Evolutionary conservation across 768 basidiomycete species (phyloP).

Genomic region (Amanita fuliginea): DNA sequence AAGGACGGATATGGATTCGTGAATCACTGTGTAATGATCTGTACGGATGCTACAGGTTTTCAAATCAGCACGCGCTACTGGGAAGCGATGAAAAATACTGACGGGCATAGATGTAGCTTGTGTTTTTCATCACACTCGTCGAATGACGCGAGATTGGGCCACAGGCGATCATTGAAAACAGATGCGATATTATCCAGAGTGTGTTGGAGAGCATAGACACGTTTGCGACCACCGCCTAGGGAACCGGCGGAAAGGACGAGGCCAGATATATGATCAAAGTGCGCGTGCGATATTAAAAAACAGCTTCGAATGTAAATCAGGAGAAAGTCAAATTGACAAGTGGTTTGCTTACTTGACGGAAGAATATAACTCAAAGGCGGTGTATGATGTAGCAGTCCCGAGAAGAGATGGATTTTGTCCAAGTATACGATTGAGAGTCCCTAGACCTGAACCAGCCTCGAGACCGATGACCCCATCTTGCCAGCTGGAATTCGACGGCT

Average conservation of each 20-base stretch:
- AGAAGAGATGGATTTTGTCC: conserved; percentile 46
- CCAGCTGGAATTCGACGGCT: conserved; percentile 58
- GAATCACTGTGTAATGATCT: conserved; percentile 43
- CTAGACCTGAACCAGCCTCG: conserved; percentile 88
- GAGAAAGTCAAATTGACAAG: not conserved
- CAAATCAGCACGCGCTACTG: not conserved
- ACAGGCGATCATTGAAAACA: conserved; percentile 68
- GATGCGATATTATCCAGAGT: conserved; percentile 60
- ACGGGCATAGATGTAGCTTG: conserved; percentile 58
- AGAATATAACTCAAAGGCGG: conserved; percentile 43
- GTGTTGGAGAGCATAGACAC: conserved; percentile 47
- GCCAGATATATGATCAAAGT: conserved; percentile 82
- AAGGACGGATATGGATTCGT: conserved; percentile 48
- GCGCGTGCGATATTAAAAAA: conserved; percentile 81
- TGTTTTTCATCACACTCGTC: conserved; percentile 47
- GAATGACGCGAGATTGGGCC: conserved; percentile 80
- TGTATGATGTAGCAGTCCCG: conserved; percentile 16
- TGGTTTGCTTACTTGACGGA: conserved; percentile 30
- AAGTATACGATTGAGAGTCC: conserved; percentile 59
- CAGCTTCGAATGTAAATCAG: conserved; percentile 34
- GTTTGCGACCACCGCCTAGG: conserved; percentile 46
- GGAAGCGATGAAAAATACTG: conserved; percentile 16
- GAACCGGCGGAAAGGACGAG: conserved; percentile 81
- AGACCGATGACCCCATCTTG: conserved; percentile 72
- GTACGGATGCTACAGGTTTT: conserved; percentile 29